phyloP scores from a whole-genome alignment of 371 early-diverging fungal genomes.

The Syncephalastrum sp. region DNA sequence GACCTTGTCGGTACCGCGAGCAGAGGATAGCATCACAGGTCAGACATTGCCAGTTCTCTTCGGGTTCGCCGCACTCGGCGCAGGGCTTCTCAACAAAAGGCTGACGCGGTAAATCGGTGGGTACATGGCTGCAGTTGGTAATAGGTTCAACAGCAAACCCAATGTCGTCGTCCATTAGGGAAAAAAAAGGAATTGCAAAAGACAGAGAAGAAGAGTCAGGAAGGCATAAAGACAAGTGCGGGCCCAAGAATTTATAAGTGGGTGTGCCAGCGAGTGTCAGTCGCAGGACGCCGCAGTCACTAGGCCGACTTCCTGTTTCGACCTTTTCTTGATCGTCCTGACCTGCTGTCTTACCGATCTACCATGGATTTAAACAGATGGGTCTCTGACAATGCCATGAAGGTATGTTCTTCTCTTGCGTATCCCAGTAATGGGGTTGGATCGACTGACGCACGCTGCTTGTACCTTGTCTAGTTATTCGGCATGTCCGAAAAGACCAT shows the following conservation, averaged over 20 bases:
- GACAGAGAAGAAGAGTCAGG: too few relatives aligned
- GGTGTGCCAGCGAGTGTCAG: too few relatives aligned
- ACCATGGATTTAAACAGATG: constrained; percentile 51
- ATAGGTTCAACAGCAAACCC: constrained; percentile 25
- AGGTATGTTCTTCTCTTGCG: constrained; percentile 40
- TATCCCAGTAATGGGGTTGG: constrained; percentile 9
- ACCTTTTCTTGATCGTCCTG: too few relatives aligned
- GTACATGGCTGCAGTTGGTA: constrained; percentile 27
- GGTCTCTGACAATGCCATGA: constrained; percentile 82
- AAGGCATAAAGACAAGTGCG: too few relatives aligned
- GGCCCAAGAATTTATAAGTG: too few relatives aligned
- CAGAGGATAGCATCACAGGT: constrained; percentile 19
- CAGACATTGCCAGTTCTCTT: constrained; percentile 34
- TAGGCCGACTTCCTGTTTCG: too few relatives aligned
- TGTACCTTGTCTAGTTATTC: constrained; percentile 47
- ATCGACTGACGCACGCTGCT: constrained; percentile 6
- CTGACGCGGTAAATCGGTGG: neutral
- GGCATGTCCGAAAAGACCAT: constrained; percentile 71
- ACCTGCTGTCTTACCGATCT: neutral
- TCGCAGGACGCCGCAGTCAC: too few relatives aligned
- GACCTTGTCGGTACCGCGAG: constrained; percentile 27
- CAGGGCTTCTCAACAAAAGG: constrained; percentile 10
- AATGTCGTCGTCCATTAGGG: neutral
- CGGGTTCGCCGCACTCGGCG: constrained; percentile 14
- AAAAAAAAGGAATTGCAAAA: too few relatives aligned